Evolutionary conservation across 805 yeast species (phyloP).

Genomic region (Nakazawaea sp.): DNA sequence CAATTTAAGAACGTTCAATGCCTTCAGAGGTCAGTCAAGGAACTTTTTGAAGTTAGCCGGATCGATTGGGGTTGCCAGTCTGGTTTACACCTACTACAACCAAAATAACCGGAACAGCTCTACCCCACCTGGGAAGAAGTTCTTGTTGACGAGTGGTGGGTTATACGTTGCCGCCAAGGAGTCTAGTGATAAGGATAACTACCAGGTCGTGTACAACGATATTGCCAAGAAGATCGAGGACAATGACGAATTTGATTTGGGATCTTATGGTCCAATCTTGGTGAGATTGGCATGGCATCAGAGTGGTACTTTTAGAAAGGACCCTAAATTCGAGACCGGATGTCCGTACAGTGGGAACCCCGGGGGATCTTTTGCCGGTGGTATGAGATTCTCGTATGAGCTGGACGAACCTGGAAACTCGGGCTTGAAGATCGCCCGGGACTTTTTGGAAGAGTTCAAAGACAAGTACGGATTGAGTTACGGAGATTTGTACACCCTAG

Average conservation of each 20-base stretch:
- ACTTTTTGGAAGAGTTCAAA: constrained; percentile 48
- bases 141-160: neutral
- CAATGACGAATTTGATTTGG: constrained; percentile 52
- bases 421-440: constrained; percentile 47
- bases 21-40: neutral
- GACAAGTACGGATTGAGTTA: constrained; percentile 48
- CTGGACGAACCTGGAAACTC: constrained; percentile 41
- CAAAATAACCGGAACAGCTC: neutral
- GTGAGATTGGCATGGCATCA: constrained; percentile 45
- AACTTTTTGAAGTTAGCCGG: neutral
- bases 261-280: constrained; percentile 44
- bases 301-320: constrained; percentile 39
- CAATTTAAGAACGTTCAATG: neutral
- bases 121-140: constrained; percentile 8
- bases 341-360: constrained; percentile 26
- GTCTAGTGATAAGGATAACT: constrained; percentile 39
- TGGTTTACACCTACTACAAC: neutral
- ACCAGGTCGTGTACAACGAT: constrained; percentile 62
- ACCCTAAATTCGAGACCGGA: constrained; percentile 18
- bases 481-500: constrained; percentile 68
- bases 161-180: neutral
- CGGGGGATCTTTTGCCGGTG: constrained; percentile 46
- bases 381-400: constrained; percentile 47
- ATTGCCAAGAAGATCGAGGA: constrained; percentile 59
- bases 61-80: neutral